These are phyloP conservation scores for Inga laurina DNA, from an alignment of 306 rosid species.

Conservation along the genomic window DNA sequence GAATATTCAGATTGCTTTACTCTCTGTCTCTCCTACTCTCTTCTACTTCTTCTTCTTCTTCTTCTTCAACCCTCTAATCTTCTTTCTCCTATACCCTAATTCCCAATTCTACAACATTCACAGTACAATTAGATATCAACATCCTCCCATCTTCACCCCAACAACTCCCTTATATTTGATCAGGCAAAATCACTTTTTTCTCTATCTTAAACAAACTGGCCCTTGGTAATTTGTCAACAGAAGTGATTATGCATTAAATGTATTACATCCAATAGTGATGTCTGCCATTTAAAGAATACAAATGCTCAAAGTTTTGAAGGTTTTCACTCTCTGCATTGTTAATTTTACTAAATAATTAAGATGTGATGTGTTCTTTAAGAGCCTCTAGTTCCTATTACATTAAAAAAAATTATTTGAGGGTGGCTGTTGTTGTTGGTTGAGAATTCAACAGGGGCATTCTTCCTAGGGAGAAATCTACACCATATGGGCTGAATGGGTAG, in stretches of 20 bases:
- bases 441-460: slow-evolving; percentile 1
- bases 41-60: no score
- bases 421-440: not conserved
- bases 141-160: no score
- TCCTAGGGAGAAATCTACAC: slow-evolving; percentile 6
- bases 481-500: slow-evolving; percentile 13
- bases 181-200: no score
- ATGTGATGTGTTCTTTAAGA: not conserved
- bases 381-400: not conserved
- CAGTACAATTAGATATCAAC: no score
- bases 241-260: slow-evolving; percentile 15
- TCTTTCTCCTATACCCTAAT: no score
- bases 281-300: not conserved
- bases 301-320: not conserved
- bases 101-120: no score
- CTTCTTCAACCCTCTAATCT: no score
- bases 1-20: no score
- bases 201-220: no score
- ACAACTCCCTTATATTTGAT: no score
- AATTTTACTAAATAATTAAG: not conserved
- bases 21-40: no score
- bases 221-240: slow-evolving; percentile 18
- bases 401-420: not conserved
- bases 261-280: not conserved
- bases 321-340: not conserved